Base-by-base conservation (phyloP, 192 early-diverging fungal genomes). In the Coemansia reversa region DNA sequence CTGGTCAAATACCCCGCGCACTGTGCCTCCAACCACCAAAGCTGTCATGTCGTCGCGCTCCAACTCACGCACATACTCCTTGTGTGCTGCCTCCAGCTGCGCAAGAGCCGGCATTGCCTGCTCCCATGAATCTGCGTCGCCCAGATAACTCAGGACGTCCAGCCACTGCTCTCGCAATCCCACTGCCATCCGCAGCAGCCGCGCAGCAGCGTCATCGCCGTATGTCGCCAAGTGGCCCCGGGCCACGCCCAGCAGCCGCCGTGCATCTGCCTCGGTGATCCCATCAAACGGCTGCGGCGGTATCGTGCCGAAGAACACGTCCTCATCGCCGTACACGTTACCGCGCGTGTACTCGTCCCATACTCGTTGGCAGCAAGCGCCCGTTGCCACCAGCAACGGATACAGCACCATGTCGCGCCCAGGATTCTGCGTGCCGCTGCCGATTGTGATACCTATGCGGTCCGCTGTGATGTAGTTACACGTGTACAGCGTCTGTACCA, bases 401-500 rank as follows among this genome's bases (percentile, higher is more conserved):
- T 64, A 74, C 55, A 79, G 51, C 19, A 79, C 67, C 54, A 67
- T 18, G 47, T 79, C 76, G n/a, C 72, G 64, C 22, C 28, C 54
- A 6, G 51, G 25, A n/a, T 67, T 70, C n/a, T 22, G 55, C 0
- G 42, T 4, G 0, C 27, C 52, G 35, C 30, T 20, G 19, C 63
- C 76, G 2, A 52, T 59, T 4, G 52, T 14, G 0, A 55, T 0
- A 3, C 29, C 61, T 14, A 35, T 7, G 7, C 55, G 23, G 39
- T 52, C 27, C 4, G 45, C 42, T 0, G 68, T 79, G 25, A 71
- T 67, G 58, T 79, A 79, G 58, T 74, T 74, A 72, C 76, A 79
- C 29, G 62, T 69, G 33, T 70, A 74, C 18, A 79, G 56, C 8
- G 76, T 79, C 61, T 79, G 76, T 19, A 79, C 62, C 19, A 79